These are phyloP conservation scores for Pichiaceae sp. DNA, from an alignment of 1,139 yeast species.

Conservation along the genomic window DNA sequence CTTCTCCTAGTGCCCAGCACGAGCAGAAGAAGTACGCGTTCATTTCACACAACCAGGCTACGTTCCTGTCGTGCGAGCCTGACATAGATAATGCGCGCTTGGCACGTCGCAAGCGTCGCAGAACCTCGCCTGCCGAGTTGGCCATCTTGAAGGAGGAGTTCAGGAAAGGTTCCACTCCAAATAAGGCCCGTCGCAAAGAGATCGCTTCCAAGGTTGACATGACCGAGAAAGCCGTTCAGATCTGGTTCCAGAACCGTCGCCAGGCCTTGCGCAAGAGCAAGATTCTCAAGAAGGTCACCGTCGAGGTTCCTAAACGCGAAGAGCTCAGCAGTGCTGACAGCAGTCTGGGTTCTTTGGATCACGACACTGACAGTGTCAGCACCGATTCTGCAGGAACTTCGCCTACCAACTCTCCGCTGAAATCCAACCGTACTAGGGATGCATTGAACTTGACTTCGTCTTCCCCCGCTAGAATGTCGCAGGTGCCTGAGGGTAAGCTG, in stretches of 20 bases:
- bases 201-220: conserved; percentile 75
- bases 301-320: conserved; percentile 2
- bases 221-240: conserved; percentile 97
- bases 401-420: neutral
- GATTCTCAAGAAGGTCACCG: conserved; percentile 5
- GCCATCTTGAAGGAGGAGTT: conserved; percentile 76
- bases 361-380: neutral
- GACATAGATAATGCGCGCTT: conserved; percentile 80
- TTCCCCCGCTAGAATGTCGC: neutral
- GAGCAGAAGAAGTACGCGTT: conserved; percentile 61
- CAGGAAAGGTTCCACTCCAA: conserved; percentile 70
- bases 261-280: conserved; percentile 58
- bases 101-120: conserved; percentile 89
- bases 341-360: neutral
- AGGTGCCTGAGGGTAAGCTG: conserved; percentile 3
- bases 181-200: conserved; percentile 61
- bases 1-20: neutral
- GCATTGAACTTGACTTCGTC: neutral
- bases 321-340: neutral
- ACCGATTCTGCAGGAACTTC: conserved; percentile 5
- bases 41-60: conserved; percentile 83
- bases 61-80: conserved; percentile 69
- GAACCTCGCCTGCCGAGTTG: conserved; percentile 85
- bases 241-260: conserved; percentile 96
- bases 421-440: neutral